phyloP scores from a whole-genome alignment of 2,329 filamentous ascomycete species.

The Talaromyces rugulosus region DNA sequence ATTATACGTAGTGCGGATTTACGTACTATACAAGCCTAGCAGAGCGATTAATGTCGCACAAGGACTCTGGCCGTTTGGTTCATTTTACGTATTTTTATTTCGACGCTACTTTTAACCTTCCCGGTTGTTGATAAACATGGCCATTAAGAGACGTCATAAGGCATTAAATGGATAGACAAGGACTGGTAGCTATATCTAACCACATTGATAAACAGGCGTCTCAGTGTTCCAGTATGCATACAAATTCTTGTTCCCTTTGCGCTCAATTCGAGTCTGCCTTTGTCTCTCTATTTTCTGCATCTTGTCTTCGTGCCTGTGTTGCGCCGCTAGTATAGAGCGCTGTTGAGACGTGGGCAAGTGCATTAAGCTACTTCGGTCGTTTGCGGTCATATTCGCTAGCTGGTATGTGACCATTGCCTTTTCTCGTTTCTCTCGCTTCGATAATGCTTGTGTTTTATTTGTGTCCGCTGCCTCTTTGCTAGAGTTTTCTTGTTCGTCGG shows the following conservation, averaged over 20 bases:
- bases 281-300: conserved; percentile 7
- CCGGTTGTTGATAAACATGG: neutral
- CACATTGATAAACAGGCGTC: conserved; percentile 9
- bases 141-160: neutral
- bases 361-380: conserved; percentile 4
- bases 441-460: neutral
- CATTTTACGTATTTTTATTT: neutral
- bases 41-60: neutral
- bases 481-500: neutral
- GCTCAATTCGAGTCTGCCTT: conserved; percentile 4
- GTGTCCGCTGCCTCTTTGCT: neutral
- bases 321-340: neutral
- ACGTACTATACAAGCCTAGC: too few species aligned
- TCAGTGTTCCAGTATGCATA: conserved; percentile 12
- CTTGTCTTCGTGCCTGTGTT: conserved; percentile 1
- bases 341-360: conserved; percentile 4
- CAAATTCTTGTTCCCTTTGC: conserved; percentile 11
- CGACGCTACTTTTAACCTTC: neutral
- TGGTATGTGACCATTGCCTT: conserved; percentile 4
- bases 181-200: conserved; percentile 1
- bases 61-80: neutral
- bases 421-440: neutral
- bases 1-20: too few species aligned
- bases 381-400: conserved; percentile 1
- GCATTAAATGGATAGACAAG: neutral